These are phyloP conservation scores for Lasiodiplodia citricola DNA, from an alignment of 2,329 filamentous ascomycete species.

Conservation along the genomic window DNA sequence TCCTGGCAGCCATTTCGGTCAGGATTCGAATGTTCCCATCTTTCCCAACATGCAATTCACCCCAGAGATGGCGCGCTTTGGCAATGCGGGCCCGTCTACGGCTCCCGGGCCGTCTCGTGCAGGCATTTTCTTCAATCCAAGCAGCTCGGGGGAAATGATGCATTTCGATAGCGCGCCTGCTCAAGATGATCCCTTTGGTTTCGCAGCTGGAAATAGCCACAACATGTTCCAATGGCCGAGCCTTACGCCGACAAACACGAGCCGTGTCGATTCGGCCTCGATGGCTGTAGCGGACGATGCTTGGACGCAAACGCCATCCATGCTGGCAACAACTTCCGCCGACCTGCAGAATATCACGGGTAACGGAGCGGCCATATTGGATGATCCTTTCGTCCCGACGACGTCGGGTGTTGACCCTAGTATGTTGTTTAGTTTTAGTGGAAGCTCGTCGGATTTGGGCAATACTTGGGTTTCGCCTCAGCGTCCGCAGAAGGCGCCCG, in stretches of 20 bases:
- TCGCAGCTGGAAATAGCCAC: background rate
- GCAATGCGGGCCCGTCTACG: constrained; percentile 57
- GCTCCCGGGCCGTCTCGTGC: constrained; percentile 63
- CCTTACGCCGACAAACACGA: background rate
- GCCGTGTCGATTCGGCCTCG: constrained; percentile 15
- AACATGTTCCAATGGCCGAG: background rate
- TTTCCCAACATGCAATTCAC: constrained; percentile 63
- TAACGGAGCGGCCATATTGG: background rate
- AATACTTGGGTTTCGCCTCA: constrained; percentile 26
- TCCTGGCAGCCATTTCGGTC: background rate
- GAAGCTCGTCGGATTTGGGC: constrained; percentile 3
- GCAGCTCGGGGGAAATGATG: constrained; percentile 19
- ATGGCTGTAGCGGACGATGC: constrained; percentile 14
- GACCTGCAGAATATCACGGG: constrained; percentile 17
- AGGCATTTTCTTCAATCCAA: constrained; percentile 44
- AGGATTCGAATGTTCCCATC: constrained; percentile 46
- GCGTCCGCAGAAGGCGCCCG: constrained; percentile 32
- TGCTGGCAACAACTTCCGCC: constrained; percentile 21
- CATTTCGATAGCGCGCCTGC: constrained; percentile 3
- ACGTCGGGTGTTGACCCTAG: constrained; percentile 54
- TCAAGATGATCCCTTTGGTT: constrained; percentile 26
- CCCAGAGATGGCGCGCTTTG: constrained; percentile 61
- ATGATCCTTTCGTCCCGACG: constrained; percentile 39
- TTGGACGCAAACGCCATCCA: constrained; percentile 17
- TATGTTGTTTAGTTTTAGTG: constrained; percentile 50